Evolutionary conservation across 108 stramenopile species (phyloP).

Genomic region (Cyclotella sp.): DNA sequence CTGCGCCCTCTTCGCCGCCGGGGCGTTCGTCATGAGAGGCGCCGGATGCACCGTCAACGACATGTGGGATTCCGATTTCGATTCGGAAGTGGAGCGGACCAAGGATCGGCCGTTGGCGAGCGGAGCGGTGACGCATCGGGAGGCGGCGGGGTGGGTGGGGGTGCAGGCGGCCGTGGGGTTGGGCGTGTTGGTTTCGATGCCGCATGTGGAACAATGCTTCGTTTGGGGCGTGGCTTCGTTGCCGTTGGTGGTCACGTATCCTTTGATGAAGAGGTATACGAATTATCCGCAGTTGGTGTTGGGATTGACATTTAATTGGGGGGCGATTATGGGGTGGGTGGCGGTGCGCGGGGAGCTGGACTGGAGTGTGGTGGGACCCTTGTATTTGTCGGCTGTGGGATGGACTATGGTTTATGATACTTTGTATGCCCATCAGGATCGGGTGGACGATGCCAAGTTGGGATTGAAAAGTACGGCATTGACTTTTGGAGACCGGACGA

Average conservation of each 20-base stretch:
- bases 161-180: slow-evolving; percentile 87
- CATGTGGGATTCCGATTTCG: slow-evolving; percentile 96
- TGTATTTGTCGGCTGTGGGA: slow-evolving; percentile 88
- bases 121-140: slow-evolving; percentile 64
- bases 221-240: slow-evolving; percentile 88
- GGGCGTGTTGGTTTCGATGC: slow-evolving; percentile 88
- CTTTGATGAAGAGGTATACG: slow-evolving; percentile 95
- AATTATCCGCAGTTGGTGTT: slow-evolving; percentile 94
- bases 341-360: slow-evolving; percentile 78
- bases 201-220: slow-evolving; percentile 75
- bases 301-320: slow-evolving; percentile 99
- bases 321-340: slow-evolving; percentile 94
- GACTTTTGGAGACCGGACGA: slow-evolving; percentile 85
- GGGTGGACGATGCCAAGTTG: slow-evolving; percentile 87
- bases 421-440: slow-evolving; percentile 99
- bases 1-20: slow-evolving; percentile 70
- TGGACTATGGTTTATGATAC: slow-evolving; percentile 99
- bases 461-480: slow-evolving; percentile 93
- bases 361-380: slow-evolving; percentile 73
- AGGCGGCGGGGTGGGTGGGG: slow-evolving; percentile 87
- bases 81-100: slow-evolving; percentile 89
- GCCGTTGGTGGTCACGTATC: slow-evolving; percentile 93
- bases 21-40: slow-evolving; percentile 94
- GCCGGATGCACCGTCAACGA: slow-evolving; percentile 99
- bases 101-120: slow-evolving; percentile 87